Evolutionary conservation across 148 eudicot species (phyloP).

Genomic region (Camellia granthamiana): DNA sequence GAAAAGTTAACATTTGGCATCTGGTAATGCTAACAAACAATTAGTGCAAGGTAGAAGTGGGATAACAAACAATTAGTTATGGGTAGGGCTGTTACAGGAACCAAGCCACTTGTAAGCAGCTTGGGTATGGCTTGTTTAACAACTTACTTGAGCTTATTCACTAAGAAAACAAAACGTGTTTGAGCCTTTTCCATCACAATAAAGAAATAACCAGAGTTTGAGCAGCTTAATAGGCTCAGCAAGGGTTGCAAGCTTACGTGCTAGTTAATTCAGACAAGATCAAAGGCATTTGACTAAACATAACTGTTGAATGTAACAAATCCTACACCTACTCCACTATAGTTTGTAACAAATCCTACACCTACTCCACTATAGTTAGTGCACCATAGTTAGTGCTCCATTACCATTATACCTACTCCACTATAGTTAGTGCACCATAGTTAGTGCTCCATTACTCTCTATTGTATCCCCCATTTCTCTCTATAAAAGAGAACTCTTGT

Average conservation of each 20-base stretch:
- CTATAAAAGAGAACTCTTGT: no score
- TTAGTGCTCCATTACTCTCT: no score
- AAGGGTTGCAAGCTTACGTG: neutral
- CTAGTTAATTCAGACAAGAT: neutral
- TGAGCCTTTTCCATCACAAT: neutral
- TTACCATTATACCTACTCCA: no score
- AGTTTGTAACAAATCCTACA: no score
- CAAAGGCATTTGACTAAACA: neutral
- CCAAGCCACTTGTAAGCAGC: neutral
- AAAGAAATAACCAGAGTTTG: neutral
- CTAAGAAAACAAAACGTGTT: neutral
- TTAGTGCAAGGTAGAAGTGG: neutral
- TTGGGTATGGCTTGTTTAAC: neutral
- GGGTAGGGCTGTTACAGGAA: neutral
- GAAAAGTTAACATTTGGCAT: neutral
- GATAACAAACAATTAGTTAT: neutral
- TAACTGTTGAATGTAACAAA: no score
- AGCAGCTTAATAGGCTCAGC: neutral
- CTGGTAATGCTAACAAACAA: constrained; percentile 8
- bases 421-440: no score
- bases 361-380: no score
- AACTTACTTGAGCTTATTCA: neutral
- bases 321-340: no score
- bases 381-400: no score
- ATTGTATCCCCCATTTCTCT: no score